Evolutionary conservation across 2,329 filamentous ascomycete genomes (phyloP).

Genomic region (Clonostachys rosea): DNA sequence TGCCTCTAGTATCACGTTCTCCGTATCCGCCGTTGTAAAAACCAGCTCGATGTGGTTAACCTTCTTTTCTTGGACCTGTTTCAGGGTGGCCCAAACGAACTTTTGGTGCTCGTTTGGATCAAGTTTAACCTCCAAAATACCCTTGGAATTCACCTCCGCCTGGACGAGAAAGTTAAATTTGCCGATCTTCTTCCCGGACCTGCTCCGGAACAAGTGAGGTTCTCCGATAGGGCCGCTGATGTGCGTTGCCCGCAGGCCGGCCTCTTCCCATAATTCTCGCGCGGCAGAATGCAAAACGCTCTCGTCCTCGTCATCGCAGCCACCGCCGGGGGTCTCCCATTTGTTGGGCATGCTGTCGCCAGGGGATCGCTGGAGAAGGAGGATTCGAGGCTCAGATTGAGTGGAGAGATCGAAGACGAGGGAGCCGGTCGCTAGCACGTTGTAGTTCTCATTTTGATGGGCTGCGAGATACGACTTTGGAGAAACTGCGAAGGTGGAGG

Average conservation of each 20-base stretch:
- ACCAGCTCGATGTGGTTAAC: slow-evolving; percentile 17
- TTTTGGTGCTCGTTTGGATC: slow-evolving; percentile 35
- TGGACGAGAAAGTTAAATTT: slow-evolving; percentile 29
- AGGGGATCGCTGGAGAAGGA: slow-evolving; percentile 39
- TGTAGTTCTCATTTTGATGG: too few relatives aligned
- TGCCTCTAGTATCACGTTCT: slow-evolving; percentile 18
- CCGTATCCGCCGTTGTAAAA: slow-evolving; percentile 19
- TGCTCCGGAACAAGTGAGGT: slow-evolving; percentile 23
- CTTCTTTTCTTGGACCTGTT: slow-evolving; percentile 21
- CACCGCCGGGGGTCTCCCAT: slow-evolving; percentile 46
- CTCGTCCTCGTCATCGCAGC: slow-evolving; percentile 31
- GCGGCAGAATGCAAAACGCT: slow-evolving; percentile 34
- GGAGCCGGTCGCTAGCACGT: too few relatives aligned
- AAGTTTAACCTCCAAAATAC: slow-evolving; percentile 18
- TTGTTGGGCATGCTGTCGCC: slow-evolving; percentile 35
- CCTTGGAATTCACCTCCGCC: slow-evolving; percentile 18
- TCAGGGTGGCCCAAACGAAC: slow-evolving; percentile 32
- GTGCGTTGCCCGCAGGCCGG: slow-evolving; percentile 25
- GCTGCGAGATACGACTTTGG: too few relatives aligned
- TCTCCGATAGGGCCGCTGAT: slow-evolving; percentile 18
- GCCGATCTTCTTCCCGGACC: slow-evolving; percentile 19
- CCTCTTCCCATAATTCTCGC: slow-evolving; percentile 43
- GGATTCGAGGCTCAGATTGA: slow-evolving; percentile 16
- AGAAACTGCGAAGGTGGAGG: too few relatives aligned
- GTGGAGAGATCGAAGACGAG: too few relatives aligned